Conservation (phyloP, 1,139 yeast genomes). For the Suhomyces bolitotheri region DNA sequence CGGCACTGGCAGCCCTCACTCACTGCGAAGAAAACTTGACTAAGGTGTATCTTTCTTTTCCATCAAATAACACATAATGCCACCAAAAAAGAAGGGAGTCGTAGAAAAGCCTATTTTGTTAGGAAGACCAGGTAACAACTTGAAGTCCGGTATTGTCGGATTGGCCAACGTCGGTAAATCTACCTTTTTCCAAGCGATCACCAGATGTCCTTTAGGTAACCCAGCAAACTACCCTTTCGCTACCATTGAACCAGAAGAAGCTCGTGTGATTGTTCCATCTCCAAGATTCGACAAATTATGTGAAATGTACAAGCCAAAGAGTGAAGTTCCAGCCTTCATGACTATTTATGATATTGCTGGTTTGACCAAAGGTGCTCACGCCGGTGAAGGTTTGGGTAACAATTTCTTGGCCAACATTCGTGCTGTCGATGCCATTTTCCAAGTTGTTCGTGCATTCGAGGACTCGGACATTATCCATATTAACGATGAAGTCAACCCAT, state of each 20-base stretch:
- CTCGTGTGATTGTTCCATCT: slow-evolving; percentile 95
- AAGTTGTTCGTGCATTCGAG: slow-evolving; percentile 96
- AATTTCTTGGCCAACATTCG: slow-evolving; percentile 96
- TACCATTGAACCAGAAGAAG: slow-evolving; percentile 98
- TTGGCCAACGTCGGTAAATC: slow-evolving; percentile 97
- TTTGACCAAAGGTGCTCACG: slow-evolving; percentile 93
- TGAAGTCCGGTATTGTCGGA: slow-evolving; percentile 96
- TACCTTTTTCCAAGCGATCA: slow-evolving; percentile 82
- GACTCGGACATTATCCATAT: slow-evolving; percentile 98
- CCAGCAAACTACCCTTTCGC: slow-evolving; percentile 99
- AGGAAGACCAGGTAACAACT: slow-evolving; percentile 98
- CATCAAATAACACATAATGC: slow-evolving; percentile 49
- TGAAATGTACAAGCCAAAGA: slow-evolving; percentile 75
- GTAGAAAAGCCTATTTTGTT: slow-evolving; percentile 86
- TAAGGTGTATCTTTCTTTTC: slow-evolving; percentile 3
- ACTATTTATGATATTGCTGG: slow-evolving; percentile 98
- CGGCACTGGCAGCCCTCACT: slow-evolving; percentile 7
- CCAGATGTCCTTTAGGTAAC: slow-evolving; percentile 91
- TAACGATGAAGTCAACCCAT: slow-evolving; percentile 97
- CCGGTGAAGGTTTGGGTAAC: slow-evolving; percentile 98
- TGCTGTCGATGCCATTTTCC: slow-evolving; percentile 97
- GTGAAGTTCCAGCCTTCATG: slow-evolving; percentile 89
- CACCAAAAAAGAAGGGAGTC: slow-evolving; percentile 86
- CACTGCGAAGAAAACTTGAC: slow-evolving; percentile 2
- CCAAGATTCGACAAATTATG: slow-evolving; percentile 78